These are phyloP conservation scores for Lasiodiplodia hormozganensis DNA, from an alignment of 2,329 filamentous ascomycete species.

Conservation along the genomic window DNA sequence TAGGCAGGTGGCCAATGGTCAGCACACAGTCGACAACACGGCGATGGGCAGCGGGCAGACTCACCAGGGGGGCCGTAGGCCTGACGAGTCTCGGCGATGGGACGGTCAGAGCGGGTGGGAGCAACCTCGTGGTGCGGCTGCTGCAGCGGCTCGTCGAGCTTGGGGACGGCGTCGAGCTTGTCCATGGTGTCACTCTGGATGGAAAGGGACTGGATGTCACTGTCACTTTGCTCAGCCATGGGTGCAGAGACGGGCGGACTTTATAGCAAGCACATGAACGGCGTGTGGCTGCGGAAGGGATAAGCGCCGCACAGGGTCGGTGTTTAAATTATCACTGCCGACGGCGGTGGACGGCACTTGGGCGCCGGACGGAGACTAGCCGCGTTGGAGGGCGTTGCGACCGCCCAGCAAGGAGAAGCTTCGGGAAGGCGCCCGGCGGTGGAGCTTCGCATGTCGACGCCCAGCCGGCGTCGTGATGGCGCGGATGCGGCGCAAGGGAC, in stretches of 20 bases:
- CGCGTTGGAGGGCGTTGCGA: slow-evolving; percentile 16
- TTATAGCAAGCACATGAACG: slow-evolving; percentile 15
- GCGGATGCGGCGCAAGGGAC: slow-evolving; percentile 5
- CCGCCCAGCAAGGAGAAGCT: slow-evolving; percentile 24
- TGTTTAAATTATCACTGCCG: slow-evolving; percentile 21
- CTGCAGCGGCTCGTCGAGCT: slow-evolving; percentile 15
- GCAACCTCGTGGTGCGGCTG: slow-evolving; percentile 30
- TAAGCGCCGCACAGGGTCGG: slow-evolving; percentile 10
- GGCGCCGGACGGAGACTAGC: slow-evolving; percentile 21
- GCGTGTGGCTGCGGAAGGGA: neutral
- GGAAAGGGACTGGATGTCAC: slow-evolving; percentile 15
- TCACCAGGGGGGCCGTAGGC: slow-evolving; percentile 38
- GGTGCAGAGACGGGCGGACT: neutral
- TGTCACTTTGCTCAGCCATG: slow-evolving; percentile 9
- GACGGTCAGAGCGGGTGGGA: slow-evolving; percentile 29
- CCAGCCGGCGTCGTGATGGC: slow-evolving; percentile 4
- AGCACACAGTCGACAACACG: neutral
- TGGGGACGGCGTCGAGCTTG: slow-evolving; percentile 27
- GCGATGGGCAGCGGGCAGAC: neutral
- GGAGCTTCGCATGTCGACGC: slow-evolving; percentile 20
- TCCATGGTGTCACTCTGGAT: slow-evolving; percentile 13
- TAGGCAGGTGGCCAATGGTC: slow-evolving; percentile 27
- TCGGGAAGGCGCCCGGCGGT: slow-evolving; percentile 22
- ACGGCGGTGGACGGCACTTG: slow-evolving; percentile 13
- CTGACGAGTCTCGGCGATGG: slow-evolving; percentile 33